Evolutionary conservation across 179 eudicot genomes (phyloP).

Genomic region (Vitellaria paradoxa): DNA sequence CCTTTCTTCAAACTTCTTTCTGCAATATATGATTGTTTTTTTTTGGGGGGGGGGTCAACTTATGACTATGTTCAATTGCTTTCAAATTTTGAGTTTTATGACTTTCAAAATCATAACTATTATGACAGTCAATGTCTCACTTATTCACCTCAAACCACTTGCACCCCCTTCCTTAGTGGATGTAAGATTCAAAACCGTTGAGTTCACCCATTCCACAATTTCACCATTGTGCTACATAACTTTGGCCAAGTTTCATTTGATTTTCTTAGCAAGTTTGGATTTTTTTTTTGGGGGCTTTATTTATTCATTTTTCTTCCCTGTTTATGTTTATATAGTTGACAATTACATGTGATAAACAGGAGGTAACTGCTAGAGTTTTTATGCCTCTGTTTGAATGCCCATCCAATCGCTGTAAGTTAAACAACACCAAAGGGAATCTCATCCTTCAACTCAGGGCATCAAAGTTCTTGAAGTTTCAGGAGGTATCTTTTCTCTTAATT

Average conservation of each 20-base stretch:
- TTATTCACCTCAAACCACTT: too few species aligned
- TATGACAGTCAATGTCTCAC: too few species aligned
- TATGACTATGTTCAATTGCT: background rate
- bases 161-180: too few species aligned
- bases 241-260: background rate
- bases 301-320: background rate
- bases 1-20: background rate
- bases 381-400: slow-evolving; percentile 98
- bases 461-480: slow-evolving; percentile 93
- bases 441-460: slow-evolving; percentile 96
- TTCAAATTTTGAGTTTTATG: background rate
- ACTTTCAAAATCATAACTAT: too few species aligned
- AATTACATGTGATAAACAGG: slow-evolving; percentile 42
- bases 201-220: background rate
- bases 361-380: slow-evolving; percentile 91
- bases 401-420: slow-evolving; percentile 65
- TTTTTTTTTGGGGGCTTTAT: background rate
- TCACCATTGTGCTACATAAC: background rate
- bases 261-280: background rate
- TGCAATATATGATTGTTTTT: background rate
- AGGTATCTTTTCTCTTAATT: slow-evolving; percentile 40
- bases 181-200: too few species aligned
- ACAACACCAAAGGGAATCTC: slow-evolving; percentile 82
- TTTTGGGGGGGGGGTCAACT: background rate
- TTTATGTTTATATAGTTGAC: background rate